Evolutionary conservation across 2,329 filamentous ascomycete species (phyloP).

Genomic region (Bipolaris sorokiniana): DNA sequence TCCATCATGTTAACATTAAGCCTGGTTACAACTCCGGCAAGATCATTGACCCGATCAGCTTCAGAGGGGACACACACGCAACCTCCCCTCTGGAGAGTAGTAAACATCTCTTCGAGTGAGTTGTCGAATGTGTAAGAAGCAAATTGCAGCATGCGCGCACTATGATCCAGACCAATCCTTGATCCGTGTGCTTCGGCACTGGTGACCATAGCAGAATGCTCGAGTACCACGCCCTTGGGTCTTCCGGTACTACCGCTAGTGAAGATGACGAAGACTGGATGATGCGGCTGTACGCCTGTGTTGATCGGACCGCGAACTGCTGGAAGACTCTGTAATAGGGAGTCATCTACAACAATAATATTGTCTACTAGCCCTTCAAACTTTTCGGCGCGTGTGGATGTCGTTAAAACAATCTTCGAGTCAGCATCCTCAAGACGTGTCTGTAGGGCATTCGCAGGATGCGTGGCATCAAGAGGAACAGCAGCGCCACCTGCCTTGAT

Average conservation of each 20-base stretch:
- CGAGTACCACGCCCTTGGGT: slow-evolving; percentile 44
- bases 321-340: slow-evolving; percentile 46
- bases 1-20: slow-evolving; percentile 47
- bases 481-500: slow-evolving; percentile 49
- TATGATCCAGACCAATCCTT: slow-evolving; percentile 32
- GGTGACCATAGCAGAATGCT: slow-evolving; percentile 42
- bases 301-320: slow-evolving; percentile 20
- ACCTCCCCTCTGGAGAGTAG: slow-evolving; percentile 58
- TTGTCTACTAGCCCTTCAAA: slow-evolving; percentile 53
- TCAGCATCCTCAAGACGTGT: slow-evolving; percentile 49
- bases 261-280: slow-evolving; percentile 43
- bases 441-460: slow-evolving; percentile 46
- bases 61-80: slow-evolving; percentile 63
- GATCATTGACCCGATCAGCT: slow-evolving; percentile 59
- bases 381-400: slow-evolving; percentile 44
- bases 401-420: slow-evolving; percentile 51
- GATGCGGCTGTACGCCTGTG: slow-evolving; percentile 30
- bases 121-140: slow-evolving; percentile 62
- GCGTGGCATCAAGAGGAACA: slow-evolving; percentile 46
- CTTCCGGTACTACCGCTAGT: slow-evolving; percentile 43
- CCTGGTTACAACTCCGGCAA: slow-evolving; percentile 51
- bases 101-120: slow-evolving; percentile 62
- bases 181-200: slow-evolving; percentile 41
- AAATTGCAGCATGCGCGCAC: slow-evolving; percentile 47
- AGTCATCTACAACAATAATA: slow-evolving; percentile 41